Evolutionary conservation across 2,329 filamentous ascomycete species (phyloP).

Genomic region (Endothia cerciana): DNA sequence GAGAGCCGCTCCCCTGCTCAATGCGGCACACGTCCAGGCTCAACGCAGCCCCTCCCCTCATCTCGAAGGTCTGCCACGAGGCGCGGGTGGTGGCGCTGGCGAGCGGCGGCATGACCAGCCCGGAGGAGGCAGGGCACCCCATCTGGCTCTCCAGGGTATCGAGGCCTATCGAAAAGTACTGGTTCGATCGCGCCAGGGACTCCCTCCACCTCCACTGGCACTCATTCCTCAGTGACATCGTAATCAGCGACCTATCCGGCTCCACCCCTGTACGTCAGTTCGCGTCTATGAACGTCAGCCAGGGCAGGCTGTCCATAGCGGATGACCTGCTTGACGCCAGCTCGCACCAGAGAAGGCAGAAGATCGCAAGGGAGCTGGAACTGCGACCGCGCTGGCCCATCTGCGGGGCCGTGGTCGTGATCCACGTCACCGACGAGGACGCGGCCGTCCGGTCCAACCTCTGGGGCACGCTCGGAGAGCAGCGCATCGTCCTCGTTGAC

Average conservation of each 20-base stretch:
- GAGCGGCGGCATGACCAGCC: neutral
- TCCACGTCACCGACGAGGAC: conserved; percentile 3
- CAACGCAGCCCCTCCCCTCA: neutral
- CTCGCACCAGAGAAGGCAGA: no score
- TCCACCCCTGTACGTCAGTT: no score
- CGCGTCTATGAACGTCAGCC: no score
- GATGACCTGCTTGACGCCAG: neutral
- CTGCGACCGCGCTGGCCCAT: neutral
- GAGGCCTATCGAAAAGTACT: neutral
- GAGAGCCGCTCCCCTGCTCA: neutral
- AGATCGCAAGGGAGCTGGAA: neutral
- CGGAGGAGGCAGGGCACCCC: no score
- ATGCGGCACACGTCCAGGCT: neutral
- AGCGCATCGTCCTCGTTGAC: conserved; percentile 15
- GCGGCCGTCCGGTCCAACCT: conserved; percentile 4
- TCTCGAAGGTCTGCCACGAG: conserved; percentile 15
- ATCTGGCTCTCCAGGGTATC: neutral
- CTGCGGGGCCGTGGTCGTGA: neutral
- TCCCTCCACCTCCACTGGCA: conserved; percentile 1
- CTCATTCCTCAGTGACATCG: no score
- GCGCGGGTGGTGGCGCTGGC: conserved; percentile 6
- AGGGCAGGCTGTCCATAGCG: neutral
- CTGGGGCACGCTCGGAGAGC: conserved; percentile 16
- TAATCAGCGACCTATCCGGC: no score
- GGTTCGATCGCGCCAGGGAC: conserved; percentile 2